Base-by-base conservation (phyloP, 2,329 filamentous ascomycete genomes). In the Cladosporium sp. region DNA sequence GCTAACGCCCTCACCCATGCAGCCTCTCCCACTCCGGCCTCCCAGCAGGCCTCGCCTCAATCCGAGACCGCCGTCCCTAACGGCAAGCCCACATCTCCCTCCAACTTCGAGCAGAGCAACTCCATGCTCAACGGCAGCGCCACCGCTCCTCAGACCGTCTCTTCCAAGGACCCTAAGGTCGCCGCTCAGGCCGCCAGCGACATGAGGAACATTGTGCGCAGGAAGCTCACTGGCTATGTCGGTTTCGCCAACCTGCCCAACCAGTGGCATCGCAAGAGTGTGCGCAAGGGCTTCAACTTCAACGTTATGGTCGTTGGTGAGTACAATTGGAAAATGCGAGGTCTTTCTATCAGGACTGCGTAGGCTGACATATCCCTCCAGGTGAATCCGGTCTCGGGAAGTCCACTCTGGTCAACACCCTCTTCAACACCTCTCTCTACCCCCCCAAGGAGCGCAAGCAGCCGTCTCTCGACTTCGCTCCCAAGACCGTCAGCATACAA, bases 181-280 rank as follows among this genome's bases (percentile, higher is more conserved):
- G 73, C 75, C 54, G 70, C 76, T 50, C 66, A 73, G 62, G 66
- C 74, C 59, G 70, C 73, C 47, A 70, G 70, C 60, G 68, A 79
- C 61, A 86, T 86, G 80, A 85, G 85, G 74, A 97, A 99, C 79
- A 95, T 99, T 71, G 92, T 99, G 65, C 89, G 93, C 74, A 84
- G 93, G 74, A 99, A 99, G 80, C 79, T 99, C 69, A 97, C 93
- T 44, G 93, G 93, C 68, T 99, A 97, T 66, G 93, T 99, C 66
- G 93, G 93, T 60, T 99, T 99, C 68, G 93, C 93, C 72, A 99
- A 99, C 73, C 76, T 99, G 69, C 93, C 93, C 58, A 99, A 99
- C 78, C 93, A 99, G 77, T 99, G 93, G 93, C 93, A 99, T 80
- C 92, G 93, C 74, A 99, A 99, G 86, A 96, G 91, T 83, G 93